Evolutionary conservation across 352 stramenopile species (phyloP).

Genomic region (Phytophthora uliginosa): DNA sequence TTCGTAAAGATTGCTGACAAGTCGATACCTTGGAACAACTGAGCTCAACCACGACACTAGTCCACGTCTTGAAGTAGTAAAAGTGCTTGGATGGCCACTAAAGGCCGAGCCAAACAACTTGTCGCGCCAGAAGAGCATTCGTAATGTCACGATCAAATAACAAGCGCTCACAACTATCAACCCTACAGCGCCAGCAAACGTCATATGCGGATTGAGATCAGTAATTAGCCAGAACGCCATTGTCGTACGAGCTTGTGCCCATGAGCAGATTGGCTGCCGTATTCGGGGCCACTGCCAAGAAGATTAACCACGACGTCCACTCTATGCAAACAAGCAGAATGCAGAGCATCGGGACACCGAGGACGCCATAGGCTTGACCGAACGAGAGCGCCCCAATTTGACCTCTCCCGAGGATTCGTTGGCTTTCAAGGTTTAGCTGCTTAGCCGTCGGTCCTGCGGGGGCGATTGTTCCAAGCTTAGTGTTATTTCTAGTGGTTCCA

Average conservation of each 20-base stretch:
- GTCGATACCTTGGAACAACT: conserved; percentile 4
- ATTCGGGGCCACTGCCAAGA: conserved; percentile 24
- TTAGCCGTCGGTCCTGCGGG: conserved; percentile 1
- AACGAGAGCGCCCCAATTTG: conserved; percentile 5
- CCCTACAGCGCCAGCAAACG: conserved; percentile 1
- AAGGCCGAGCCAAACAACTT: conserved; percentile 6
- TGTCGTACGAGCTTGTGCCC: conserved; percentile 34
- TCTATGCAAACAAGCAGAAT: conserved; percentile 18
- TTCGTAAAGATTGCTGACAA: neutral
- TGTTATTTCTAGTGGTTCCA: neutral
- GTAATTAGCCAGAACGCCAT: conserved; percentile 34
- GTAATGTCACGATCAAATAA: conserved; percentile 24
- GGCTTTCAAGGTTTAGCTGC: neutral
- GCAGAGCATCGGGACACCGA: conserved; percentile 22
- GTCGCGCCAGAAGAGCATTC: conserved; percentile 31
- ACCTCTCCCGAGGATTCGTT: neutral
- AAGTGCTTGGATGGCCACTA: neutral
- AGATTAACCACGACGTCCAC: conserved; percentile 33
- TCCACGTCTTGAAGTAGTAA: neutral
- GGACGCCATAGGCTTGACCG: conserved; percentile 16
- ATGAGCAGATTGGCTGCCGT: conserved; percentile 36
- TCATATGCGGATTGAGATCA: conserved; percentile 15
- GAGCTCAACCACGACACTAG: neutral
- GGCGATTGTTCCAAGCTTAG: neutral
- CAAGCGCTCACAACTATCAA: conserved; percentile 19